Conservation (phyloP, 139 green algal species). For the Gonium pectorale region DNA sequence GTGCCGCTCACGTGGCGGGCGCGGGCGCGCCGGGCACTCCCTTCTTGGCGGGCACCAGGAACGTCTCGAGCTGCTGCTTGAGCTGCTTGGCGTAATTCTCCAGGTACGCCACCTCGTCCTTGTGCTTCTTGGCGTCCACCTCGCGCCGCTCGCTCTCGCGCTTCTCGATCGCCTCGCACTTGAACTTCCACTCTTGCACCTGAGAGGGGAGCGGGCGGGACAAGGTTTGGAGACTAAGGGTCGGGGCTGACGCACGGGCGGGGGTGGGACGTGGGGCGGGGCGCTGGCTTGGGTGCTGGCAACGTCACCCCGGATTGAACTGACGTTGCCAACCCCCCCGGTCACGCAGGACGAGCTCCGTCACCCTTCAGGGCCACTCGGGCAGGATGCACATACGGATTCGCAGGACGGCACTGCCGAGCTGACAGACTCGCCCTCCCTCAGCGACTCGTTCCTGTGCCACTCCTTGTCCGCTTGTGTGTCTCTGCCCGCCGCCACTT, state of each 20-base stretch:
- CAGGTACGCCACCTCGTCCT: conserved; percentile 85
- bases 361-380: too few species aligned
- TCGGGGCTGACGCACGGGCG: background rate
- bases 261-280: background rate
- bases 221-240: background rate
- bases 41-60: conserved; percentile 78
- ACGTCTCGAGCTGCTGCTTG: conserved; percentile 85
- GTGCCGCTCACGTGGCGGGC: conserved; percentile 6
- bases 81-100: conserved; percentile 85
- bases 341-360: too few species aligned
- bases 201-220: conserved; percentile 44
- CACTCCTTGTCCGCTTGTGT: too few species aligned
- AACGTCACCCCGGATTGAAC: too few species aligned
- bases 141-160: conserved; percentile 84
- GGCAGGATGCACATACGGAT: too few species aligned
- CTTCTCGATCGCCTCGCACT: conserved; percentile 90
- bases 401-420: too few species aligned
- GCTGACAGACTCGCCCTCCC: too few species aligned
- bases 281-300: too few species aligned
- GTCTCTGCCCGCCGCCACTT: too few species aligned
- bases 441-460: too few species aligned
- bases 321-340: too few species aligned
- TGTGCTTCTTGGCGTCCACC: conserved; percentile 89
- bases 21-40: conserved; percentile 6
- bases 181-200: conserved; percentile 85